Conservation (phyloP, 305 asterid species). For the Ajuga reptans region DNA sequence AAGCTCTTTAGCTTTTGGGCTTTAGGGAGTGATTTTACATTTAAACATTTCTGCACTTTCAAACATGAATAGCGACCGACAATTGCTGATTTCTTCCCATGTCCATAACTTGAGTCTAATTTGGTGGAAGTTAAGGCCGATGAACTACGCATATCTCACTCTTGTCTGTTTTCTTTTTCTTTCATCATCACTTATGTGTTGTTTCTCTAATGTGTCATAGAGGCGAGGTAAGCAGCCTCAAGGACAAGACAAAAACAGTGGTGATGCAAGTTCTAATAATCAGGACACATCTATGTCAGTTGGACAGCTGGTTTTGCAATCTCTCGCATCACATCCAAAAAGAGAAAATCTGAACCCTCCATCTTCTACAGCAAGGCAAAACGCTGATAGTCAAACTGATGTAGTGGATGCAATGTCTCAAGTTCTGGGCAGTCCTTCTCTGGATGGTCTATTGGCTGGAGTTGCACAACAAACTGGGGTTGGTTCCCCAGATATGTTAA, state of each 20-base stretch:
- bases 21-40: neutral
- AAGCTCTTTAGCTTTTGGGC: neutral
- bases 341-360: constrained; percentile 29
- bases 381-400: constrained; percentile 33
- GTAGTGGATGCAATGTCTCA: constrained; percentile 56
- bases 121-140: neutral
- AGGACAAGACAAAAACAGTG: constrained; percentile 31
- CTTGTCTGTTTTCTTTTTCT: neutral
- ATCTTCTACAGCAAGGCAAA: constrained; percentile 29
- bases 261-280: constrained; percentile 36
- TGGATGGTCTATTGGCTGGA: constrained; percentile 63
- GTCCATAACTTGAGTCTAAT: neutral
- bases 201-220: constrained; percentile 31
- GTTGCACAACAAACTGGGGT: constrained; percentile 81
- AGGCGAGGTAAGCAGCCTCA: constrained; percentile 44
- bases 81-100: neutral
- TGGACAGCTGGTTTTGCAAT: constrained; percentile 65
- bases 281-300: constrained; percentile 35
- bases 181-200: neutral
- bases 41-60: neutral
- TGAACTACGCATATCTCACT: neutral
- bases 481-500: constrained; percentile 76
- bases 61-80: neutral
- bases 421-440: constrained; percentile 60
- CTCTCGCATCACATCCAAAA: constrained; percentile 50